Conservation (phyloP, 2,329 filamentous ascomycete genomes). For the Chaetomium strumarium region DNA sequence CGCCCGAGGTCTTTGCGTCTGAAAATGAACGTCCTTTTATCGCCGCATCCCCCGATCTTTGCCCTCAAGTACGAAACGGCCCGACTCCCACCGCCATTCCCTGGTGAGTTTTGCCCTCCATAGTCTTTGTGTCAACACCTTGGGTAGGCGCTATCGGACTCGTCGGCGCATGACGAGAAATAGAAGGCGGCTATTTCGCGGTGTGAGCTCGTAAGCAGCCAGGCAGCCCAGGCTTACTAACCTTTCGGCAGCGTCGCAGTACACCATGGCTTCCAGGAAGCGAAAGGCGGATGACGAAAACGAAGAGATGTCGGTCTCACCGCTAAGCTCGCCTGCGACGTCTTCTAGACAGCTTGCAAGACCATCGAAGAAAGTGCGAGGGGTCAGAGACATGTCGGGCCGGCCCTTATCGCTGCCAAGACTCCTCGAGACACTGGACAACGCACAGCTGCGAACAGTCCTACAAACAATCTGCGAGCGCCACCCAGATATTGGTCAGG, state of each 20-base stretch:
- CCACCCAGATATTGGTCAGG: slow-evolving; percentile 77
- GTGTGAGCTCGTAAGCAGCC: slow-evolving; percentile 2
- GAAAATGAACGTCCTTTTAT: slow-evolving; percentile 57
- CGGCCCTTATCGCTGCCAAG: slow-evolving; percentile 54
- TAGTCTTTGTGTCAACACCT: background rate
- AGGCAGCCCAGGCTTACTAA: slow-evolving; percentile 18
- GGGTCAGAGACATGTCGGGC: slow-evolving; percentile 57
- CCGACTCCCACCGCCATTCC: slow-evolving; percentile 49
- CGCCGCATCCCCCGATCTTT: slow-evolving; percentile 54
- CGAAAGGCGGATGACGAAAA: slow-evolving; percentile 82
- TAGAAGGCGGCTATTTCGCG: slow-evolving; percentile 2
- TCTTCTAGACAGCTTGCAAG: slow-evolving; percentile 61
- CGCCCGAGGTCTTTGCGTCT: background rate
- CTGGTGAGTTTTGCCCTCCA: slow-evolving; percentile 40
- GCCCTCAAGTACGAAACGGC: slow-evolving; percentile 53
- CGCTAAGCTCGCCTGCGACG: slow-evolving; percentile 72
- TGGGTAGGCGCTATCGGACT: background rate
- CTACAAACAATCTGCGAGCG: slow-evolving; percentile 89
- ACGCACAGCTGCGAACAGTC: slow-evolving; percentile 73
- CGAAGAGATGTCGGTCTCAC: slow-evolving; percentile 89
- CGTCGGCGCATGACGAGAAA: background rate
- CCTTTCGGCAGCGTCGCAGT: slow-evolving; percentile 40
- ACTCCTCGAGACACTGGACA: slow-evolving; percentile 90
- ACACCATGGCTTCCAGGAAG: slow-evolving; percentile 59
- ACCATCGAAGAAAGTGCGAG: slow-evolving; percentile 56